phyloP scores from a whole-genome alignment of 2,329 filamentous ascomycete species.

The Fusarium tupiense region DNA sequence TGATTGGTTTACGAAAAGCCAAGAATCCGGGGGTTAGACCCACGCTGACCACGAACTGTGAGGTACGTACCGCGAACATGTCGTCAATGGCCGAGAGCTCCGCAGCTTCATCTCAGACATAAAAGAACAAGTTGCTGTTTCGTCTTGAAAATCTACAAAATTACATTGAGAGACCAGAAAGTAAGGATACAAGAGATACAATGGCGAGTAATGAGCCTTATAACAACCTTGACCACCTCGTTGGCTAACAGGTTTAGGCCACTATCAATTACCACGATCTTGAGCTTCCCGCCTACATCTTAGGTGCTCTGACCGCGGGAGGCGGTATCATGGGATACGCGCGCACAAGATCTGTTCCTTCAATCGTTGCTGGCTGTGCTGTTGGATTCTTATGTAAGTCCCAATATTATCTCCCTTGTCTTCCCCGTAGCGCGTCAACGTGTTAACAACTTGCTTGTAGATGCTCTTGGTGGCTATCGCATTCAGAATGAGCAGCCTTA shows the following conservation, averaged over 20 bases:
- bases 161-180: not conserved
- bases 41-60: not conserved
- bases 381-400: constrained; percentile 75
- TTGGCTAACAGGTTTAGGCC: constrained; percentile 14
- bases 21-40: constrained; percentile 18
- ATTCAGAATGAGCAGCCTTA: constrained; percentile 80
- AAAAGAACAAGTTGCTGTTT: not conserved
- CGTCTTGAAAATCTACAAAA: not conserved
- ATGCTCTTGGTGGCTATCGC: constrained; percentile 83
- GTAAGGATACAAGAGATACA: not conserved
- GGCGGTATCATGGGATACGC: constrained; percentile 90
- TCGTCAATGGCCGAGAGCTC: constrained; percentile 28
- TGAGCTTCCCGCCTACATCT: constrained; percentile 74
- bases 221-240: too few relatives aligned
- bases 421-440: not conserved
- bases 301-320: constrained; percentile 83
- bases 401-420: not conserved
- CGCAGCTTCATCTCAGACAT: not conserved
- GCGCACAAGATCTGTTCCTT: constrained; percentile 86
- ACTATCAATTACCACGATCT: constrained; percentile 38
- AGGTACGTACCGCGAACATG: constrained; percentile 22
- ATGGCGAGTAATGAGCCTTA: constrained; percentile 8
- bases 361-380: constrained; percentile 82
- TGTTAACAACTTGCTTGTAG: constrained; percentile 45
- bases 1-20: constrained; percentile 46